A percentile compares a stretch with the other conserved stretches of the same genome.
These are phyloP conservation scores for Fusarium incarnatum DNA, from an alignment of 2,329 filamentous ascomycete species.

Conservation along the genomic window DNA sequence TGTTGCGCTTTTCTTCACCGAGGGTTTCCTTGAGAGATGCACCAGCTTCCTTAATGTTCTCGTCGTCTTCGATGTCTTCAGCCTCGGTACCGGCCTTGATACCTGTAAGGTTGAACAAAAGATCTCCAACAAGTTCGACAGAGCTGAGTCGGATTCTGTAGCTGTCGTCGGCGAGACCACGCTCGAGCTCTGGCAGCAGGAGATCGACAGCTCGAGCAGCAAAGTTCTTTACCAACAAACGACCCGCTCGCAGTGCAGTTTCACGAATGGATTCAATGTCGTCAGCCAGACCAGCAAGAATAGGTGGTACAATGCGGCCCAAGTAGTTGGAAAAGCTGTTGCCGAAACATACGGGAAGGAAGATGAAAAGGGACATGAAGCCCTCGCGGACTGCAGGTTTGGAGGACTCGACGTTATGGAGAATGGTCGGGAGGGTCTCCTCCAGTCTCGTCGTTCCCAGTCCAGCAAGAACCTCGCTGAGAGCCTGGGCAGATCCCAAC, in stretches of 20 bases:
- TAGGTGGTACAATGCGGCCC: slow-evolving; percentile 93
- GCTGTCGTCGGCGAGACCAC: slow-evolving; percentile 95
- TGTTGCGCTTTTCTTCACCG: slow-evolving; percentile 96
- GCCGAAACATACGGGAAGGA: slow-evolving; percentile 97
- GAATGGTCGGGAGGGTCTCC: slow-evolving; percentile 93
- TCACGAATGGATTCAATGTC: slow-evolving; percentile 97
- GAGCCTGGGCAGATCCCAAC: slow-evolving; percentile 93
- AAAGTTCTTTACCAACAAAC: slow-evolving; percentile 98
- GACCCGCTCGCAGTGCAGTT: slow-evolving; percentile 92
- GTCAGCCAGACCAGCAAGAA: slow-evolving; percentile 92
- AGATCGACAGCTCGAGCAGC: slow-evolving; percentile 94
- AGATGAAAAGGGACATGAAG: slow-evolving; percentile 99
- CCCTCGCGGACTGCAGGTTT: slow-evolving; percentile 94
- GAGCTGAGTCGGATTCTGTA: slow-evolving; percentile 98
- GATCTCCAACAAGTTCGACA: slow-evolving; percentile 94
- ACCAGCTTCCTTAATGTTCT: slow-evolving; percentile 84
- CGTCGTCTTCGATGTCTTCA: slow-evolving; percentile 84
- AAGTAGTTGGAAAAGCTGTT: slow-evolving; percentile 98
- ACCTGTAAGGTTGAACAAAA: slow-evolving; percentile 97
- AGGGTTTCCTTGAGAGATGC: slow-evolving; percentile 94
- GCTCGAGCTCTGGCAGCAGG: slow-evolving; percentile 91
- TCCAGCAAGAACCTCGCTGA: slow-evolving; percentile 95
- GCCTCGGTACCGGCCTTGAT: slow-evolving; percentile 83
- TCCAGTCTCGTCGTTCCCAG: slow-evolving; percentile 92
- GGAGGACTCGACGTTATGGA: slow-evolving; percentile 93